These are phyloP conservation scores for Diplogelasinospora grovesii DNA, from an alignment of 495 filamentous ascomycete genomes.

Conservation along the genomic window DNA sequence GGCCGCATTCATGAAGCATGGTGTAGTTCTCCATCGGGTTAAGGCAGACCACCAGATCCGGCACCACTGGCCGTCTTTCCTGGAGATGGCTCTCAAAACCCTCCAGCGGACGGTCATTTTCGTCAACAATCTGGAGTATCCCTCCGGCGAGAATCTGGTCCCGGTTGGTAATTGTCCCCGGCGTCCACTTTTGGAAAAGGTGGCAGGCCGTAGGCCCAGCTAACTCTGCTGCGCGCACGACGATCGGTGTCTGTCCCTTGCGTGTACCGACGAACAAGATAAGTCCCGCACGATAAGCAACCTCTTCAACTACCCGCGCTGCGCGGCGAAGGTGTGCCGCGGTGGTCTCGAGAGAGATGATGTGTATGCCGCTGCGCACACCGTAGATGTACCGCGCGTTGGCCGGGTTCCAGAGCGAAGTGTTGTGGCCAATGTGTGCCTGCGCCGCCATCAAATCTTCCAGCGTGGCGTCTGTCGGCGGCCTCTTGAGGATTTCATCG, in stretches of 20 bases:
- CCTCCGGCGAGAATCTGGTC: slow-evolving; percentile 71
- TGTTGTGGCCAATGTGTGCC: slow-evolving; percentile 86
- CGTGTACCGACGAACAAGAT: slow-evolving; percentile 90
- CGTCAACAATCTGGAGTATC: slow-evolving; percentile 61
- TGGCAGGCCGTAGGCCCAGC: slow-evolving; percentile 78
- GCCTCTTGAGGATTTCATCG: slow-evolving; percentile 57
- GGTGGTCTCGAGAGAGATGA: slow-evolving; percentile 83
- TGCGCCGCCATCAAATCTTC: slow-evolving; percentile 88
- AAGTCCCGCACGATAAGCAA: slow-evolving; percentile 73
- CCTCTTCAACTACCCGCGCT: slow-evolving; percentile 79
- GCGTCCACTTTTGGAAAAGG: slow-evolving; percentile 89
- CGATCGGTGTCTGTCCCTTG: slow-evolving; percentile 64
- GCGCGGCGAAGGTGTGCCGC: slow-evolving; percentile 84
- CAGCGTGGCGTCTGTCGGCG: slow-evolving; percentile 76
- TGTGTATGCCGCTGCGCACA: slow-evolving; percentile 82
- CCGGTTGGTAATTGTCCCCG: slow-evolving; percentile 88
- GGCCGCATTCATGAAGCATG: slow-evolving; percentile 81
- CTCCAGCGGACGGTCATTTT: slow-evolving; percentile 58
- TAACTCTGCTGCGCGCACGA: slow-evolving; percentile 74
- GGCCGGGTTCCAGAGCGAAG: slow-evolving; percentile 88
- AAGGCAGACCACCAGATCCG: slow-evolving; percentile 86
- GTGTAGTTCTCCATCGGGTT: slow-evolving; percentile 91
- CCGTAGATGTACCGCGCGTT: slow-evolving; percentile 96
- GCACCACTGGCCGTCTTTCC: slow-evolving; percentile 60
- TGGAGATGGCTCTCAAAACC: slow-evolving; percentile 57